Conservation (phyloP, 257 asterid genomes). For the Pogostemon cablin region DNA sequence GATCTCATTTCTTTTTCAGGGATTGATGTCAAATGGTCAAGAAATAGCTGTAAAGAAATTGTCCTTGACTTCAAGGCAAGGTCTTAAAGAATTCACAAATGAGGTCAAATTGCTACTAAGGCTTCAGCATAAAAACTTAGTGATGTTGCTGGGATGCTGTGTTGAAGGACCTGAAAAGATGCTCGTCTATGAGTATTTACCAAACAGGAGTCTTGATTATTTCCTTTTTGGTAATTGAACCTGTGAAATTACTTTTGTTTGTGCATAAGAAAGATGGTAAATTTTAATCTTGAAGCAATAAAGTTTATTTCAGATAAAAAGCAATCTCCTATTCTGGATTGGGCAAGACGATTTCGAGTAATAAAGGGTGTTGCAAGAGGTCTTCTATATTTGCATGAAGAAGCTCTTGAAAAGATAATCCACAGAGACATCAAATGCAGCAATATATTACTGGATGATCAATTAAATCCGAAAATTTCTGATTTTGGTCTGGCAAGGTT, state of each 20-base stretch:
- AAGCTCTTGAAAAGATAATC: slow-evolving; percentile 81
- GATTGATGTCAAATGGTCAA: slow-evolving; percentile 76
- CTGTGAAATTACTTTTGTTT: slow-evolving; percentile 5
- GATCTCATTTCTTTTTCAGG: slow-evolving; percentile 43
- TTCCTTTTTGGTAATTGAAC: slow-evolving; percentile 66
- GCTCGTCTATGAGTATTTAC: slow-evolving; percentile 88
- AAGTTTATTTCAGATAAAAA: slow-evolving; percentile 51
- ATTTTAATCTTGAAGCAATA: slow-evolving; percentile 26
- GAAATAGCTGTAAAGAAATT: slow-evolving; percentile 85
- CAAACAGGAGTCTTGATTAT: slow-evolving; percentile 80
- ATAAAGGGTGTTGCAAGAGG: slow-evolving; percentile 75
- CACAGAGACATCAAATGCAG: slow-evolving; percentile 91
- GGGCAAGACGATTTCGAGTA: slow-evolving; percentile 60
- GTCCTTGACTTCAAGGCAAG: slow-evolving; percentile 69
- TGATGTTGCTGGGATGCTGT: slow-evolving; percentile 78
- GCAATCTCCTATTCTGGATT: slow-evolving; percentile 58
- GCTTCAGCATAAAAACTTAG: slow-evolving; percentile 80
- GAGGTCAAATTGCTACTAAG: slow-evolving; percentile 76
- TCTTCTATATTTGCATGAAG: slow-evolving; percentile 87
- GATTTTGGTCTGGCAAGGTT: slow-evolving; percentile 93
- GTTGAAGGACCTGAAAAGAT: slow-evolving; percentile 86
- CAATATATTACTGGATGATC: slow-evolving; percentile 80
- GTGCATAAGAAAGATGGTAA: slow-evolving; percentile 5
- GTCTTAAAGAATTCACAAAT: slow-evolving; percentile 66
- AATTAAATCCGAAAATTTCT: slow-evolving; percentile 77